Evolutionary conservation across 2,329 filamentous ascomycete genomes (phyloP), one percentile per base, ranked within the genome.

Genomic region (Fusarium penzigii): DNA sequence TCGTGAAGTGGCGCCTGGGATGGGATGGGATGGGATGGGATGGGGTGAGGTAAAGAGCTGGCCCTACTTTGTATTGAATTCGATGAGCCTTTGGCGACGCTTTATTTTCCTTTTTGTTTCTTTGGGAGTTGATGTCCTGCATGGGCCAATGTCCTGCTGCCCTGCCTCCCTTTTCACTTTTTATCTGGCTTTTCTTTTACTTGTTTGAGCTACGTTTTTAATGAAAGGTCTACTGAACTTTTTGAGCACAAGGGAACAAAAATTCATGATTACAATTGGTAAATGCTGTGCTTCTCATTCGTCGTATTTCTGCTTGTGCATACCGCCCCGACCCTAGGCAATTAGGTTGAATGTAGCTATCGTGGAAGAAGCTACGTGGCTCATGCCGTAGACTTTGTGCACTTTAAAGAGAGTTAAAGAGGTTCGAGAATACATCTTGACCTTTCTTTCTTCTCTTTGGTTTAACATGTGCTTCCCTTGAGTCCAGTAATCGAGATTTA

Each of bases 351-450:
- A 17, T 10, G 13, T 14, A 42, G 29, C 14, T 17, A 32, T 25
- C 5, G 20, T 25, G 20, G 5, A 25, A 25, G 20, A 25, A 5
- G 20, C 7, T 25, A 25, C 7, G 5, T 25, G 7, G 20, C 20
- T 25, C 20, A 25, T 25, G 7, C 20, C 7, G 7, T 46, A 29
- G 38, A 17, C 17, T 39, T 39, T 17, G 12, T 12, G 17, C 17
- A 6, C 8, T 32, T 56, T 29, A 65, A 10, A 90, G 69, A 10
- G 80, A 80, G 47, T 78, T 79, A 65, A 94, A 94, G 20, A 93
- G 70, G 65, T 86, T 85, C 56, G 92, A 89, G 49, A 93, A 88
- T 40, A 83, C 87, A 66, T 92, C 84, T 6, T 76, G 75, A 38
- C 75, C 80, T 58, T 75, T 81, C 50, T 78, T 80, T 63, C 81